phyloP scores from a whole-genome alignment of 495 filamentous ascomycete species.

The Tuber brumale region DNA sequence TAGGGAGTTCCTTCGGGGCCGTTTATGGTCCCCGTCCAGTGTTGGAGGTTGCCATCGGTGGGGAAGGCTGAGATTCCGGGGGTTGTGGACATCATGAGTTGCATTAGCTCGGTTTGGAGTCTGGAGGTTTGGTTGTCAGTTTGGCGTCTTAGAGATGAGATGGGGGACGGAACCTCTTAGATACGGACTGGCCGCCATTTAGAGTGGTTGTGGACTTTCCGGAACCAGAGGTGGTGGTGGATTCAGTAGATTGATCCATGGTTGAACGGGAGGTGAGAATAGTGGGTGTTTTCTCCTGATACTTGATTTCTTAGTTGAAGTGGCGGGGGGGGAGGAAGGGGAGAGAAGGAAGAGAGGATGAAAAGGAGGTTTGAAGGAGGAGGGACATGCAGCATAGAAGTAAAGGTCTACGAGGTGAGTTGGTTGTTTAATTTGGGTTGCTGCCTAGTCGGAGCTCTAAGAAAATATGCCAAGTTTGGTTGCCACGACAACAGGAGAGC shows the following conservation, averaged over 20 bases:
- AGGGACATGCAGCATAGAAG: slow-evolving; percentile 6
- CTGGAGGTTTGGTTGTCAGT: slow-evolving; percentile 46
- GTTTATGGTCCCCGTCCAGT: slow-evolving; percentile 88
- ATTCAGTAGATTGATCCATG: slow-evolving; percentile 31
- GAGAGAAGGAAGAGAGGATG: slow-evolving; percentile 9
- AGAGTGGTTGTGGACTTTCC: slow-evolving; percentile 17
- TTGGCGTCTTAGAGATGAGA: not conserved
- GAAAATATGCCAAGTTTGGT: not conserved
- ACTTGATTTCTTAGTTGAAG: not conserved
- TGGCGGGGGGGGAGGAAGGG: not conserved
- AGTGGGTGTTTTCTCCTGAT: not conserved
- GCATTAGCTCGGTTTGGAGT: slow-evolving; percentile 93
- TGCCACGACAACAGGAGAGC: not conserved
- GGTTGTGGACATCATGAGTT: slow-evolving; percentile 84
- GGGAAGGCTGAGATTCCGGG: slow-evolving; percentile 96
- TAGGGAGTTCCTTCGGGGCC: slow-evolving; percentile 91
- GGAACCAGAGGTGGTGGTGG: slow-evolving; percentile 14
- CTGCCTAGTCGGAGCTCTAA: not conserved
- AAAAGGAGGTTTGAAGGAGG: not conserved
- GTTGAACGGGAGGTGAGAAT: slow-evolving; percentile 3
- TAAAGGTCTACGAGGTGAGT: not conserved
- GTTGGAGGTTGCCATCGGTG: slow-evolving; percentile 80
- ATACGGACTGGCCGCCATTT: slow-evolving; percentile 34
- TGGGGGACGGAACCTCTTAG: slow-evolving; percentile 15
- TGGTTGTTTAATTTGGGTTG: not conserved